Conservation (phyloP, 1,139 yeast genomes). For the Cylindricascospora bacillispora region DNA sequence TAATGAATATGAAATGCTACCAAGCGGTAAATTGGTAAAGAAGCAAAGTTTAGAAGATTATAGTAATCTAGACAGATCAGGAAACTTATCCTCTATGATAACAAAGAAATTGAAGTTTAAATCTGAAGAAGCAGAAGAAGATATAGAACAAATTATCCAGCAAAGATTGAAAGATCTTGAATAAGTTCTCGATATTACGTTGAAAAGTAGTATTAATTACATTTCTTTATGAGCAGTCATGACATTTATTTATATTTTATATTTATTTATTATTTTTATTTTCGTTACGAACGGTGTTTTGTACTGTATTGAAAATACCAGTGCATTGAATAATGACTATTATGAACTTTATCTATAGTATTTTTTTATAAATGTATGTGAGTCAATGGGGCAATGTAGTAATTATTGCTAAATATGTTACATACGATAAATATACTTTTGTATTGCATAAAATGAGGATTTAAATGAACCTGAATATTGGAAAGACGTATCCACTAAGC, state of each 20-base stretch:
- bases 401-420: too few species aligned
- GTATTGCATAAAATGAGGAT: too few species aligned
- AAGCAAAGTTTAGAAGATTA: slow-evolving; percentile 12
- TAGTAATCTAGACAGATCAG: too few species aligned
- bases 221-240: background rate
- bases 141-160: slow-evolving; percentile 47
- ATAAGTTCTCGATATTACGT: slow-evolving; percentile 4
- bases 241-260: background rate
- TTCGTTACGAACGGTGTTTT: background rate
- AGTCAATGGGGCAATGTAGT: too few species aligned
- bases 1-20: slow-evolving; percentile 41
- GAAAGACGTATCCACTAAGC: too few species aligned
- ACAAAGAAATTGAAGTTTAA: slow-evolving; percentile 28
- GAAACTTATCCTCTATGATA: slow-evolving; percentile 9
- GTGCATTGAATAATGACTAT: too few species aligned
- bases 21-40: slow-evolving; percentile 54
- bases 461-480: too few species aligned
- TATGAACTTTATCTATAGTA: too few species aligned
- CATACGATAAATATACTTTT: too few species aligned
- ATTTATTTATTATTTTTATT: background rate
- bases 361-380: too few species aligned
- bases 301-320: too few species aligned
- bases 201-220: too few species aligned
- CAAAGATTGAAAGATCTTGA: slow-evolving; percentile 37
- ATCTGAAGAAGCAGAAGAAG: slow-evolving; percentile 32